Evolutionary conservation across 1,284 basidiomycete genomes (phyloP).

Genomic region (Takashimella koratensis): DNA sequence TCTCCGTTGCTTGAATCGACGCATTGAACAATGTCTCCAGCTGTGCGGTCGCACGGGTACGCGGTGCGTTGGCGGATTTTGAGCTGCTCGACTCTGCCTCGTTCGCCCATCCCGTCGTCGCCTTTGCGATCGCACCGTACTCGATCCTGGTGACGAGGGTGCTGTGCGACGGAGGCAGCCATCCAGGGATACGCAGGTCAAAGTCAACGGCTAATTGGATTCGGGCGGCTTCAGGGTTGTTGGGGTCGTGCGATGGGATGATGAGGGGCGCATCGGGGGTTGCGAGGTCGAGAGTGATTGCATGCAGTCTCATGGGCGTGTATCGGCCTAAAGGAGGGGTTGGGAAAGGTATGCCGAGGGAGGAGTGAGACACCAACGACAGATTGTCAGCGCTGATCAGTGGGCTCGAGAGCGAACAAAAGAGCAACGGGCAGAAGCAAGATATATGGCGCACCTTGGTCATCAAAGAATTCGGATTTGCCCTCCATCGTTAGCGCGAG

Average conservation of each 20-base stretch:
- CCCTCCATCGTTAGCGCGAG: slow-evolving; percentile 39
- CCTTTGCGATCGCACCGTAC: slow-evolving; percentile 33
- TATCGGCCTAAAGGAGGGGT: slow-evolving; percentile 35
- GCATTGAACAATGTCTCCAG: neutral
- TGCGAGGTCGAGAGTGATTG: slow-evolving; percentile 16
- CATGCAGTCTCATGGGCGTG: slow-evolving; percentile 33
- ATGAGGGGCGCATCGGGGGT: slow-evolving; percentile 13
- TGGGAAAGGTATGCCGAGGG: neutral
- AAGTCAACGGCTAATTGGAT: slow-evolving; percentile 37
- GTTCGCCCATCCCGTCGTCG: slow-evolving; percentile 32
- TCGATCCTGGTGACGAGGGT: slow-evolving; percentile 23
- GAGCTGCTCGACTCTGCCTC: neutral
- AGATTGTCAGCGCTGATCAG: neutral
- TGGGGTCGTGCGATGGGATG: slow-evolving; percentile 16
- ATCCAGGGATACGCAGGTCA: slow-evolving; percentile 44
- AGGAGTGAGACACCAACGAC: neutral
- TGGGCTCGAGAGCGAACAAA: no score
- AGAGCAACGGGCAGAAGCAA: no score
- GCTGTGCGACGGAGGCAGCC: slow-evolving; percentile 39
- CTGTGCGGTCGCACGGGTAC: neutral
- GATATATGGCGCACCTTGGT: slow-evolving; percentile 38
- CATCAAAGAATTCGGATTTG: slow-evolving; percentile 44
- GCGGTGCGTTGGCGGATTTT: neutral
- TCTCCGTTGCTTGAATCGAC: neutral
- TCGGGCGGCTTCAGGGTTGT: slow-evolving; percentile 3